Base-by-base conservation (phyloP, 495 filamentous ascomycete species). In the Hypoxylon fragiforme region DNA sequence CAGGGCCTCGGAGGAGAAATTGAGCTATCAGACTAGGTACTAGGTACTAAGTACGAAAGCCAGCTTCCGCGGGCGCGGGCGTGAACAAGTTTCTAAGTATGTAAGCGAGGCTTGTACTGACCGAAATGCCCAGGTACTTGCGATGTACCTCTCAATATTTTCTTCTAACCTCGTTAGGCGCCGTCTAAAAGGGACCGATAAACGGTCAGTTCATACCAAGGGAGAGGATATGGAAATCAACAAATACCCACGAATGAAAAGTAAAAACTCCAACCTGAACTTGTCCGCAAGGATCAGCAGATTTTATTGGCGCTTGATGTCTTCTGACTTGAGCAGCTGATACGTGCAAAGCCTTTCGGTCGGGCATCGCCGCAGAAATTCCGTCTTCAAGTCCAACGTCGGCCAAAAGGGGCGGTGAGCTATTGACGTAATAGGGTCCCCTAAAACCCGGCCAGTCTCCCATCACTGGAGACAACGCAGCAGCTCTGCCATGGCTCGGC, bases 381-480 rank as follows among this genome's bases (percentile, higher is more conserved):
- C 35, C 28, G 46, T 53, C 47, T 43, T 57, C 52, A 62, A 62
- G 52, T 62, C 58, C 52, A 56, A 49, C 44, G 42, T 32, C 37
- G 34, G 26, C 42, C 43, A 49, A 62, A 62, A 62, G 58, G 58
- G 58, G 58, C 58, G 58, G 58, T 62, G 58, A 62, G 58, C 46
- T 50, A 57, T 45, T 62, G 58, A 62, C 58, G 58, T 62, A 62
- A 57, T 62, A 31, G 51, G 37, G 47, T 49, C 52, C 52, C 53
- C 31, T 21, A 16, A 24, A 50, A 44, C 47, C 52, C 38, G 42
- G 53, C 16, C 44, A 26, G 22, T 48, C 52, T 62, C 38, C 50
- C 22, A 37, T 51, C 48, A 62, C 47, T 56, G 58, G 52, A 57
- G 58, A 62, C 58, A 62, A 62, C 58, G 44, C 58, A 62, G 58